These are phyloP conservation scores for Plasmodium ovale DNA, from an alignment of 169 alveolate species.

Conservation along the genomic window DNA sequence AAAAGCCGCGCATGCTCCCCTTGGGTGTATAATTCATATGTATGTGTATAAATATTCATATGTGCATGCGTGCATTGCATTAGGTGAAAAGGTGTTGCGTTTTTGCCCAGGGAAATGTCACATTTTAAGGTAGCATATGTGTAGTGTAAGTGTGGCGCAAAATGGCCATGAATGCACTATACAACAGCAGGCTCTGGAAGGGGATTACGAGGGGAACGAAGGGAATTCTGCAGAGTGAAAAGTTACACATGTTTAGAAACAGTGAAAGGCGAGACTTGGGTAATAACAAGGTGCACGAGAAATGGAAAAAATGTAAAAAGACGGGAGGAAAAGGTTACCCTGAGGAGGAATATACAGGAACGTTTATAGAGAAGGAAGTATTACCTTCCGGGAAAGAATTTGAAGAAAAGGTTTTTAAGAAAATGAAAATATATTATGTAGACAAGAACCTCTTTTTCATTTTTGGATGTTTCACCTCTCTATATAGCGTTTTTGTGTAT, in stretches of 20 bases:
- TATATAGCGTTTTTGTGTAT: constrained; percentile 39
- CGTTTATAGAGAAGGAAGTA: not conserved
- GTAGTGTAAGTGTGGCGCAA: not conserved
- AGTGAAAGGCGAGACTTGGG: not conserved
- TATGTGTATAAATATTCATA: not conserved
- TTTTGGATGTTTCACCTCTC: constrained; percentile 13
- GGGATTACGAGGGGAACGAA: not conserved
- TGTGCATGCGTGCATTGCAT: too few relatives aligned
- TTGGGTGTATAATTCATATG: too few relatives aligned
- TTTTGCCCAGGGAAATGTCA: too few relatives aligned
- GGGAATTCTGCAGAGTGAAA: constrained; percentile 8
- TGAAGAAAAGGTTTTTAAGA: not conserved
- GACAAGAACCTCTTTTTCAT: constrained; percentile 13
- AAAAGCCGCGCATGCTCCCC: too few relatives aligned
- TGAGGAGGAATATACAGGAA: not conserved
- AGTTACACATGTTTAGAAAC: not conserved
- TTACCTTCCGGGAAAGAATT: not conserved
- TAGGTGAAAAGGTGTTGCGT: too few relatives aligned
- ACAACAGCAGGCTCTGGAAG: constrained; percentile 10
- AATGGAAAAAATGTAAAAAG: constrained; percentile 7
- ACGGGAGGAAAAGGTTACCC: not conserved
- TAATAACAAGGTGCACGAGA: not conserved
- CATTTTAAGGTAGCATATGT: too few relatives aligned
- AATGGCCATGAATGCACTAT: constrained; percentile 12
- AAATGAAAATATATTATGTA: not conserved